These are phyloP conservation scores for Daldinia sp. DNA, from an alignment of 2,329 filamentous ascomycete species.

Conservation along the genomic window DNA sequence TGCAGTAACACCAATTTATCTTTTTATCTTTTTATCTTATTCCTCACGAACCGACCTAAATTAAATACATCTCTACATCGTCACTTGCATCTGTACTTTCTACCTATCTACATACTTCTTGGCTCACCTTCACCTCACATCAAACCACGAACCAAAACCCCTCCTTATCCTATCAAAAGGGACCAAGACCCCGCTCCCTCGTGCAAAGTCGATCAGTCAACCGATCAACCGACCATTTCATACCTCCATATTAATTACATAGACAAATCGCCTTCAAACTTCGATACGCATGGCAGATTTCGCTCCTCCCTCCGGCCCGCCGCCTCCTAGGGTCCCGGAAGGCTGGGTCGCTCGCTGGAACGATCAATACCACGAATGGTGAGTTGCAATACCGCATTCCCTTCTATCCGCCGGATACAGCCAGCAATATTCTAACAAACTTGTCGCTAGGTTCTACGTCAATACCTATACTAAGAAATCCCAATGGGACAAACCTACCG, in stretches of 20 bases:
- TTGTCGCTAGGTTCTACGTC: constrained; percentile 78
- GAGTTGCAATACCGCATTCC: constrained; percentile 5
- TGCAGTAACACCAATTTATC: background rate
- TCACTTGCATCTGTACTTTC: too few species aligned
- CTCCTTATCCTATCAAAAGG: background rate
- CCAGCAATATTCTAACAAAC: constrained; percentile 27
- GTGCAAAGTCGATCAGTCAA: constrained; percentile 2
- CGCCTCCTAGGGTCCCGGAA: constrained; percentile 70
- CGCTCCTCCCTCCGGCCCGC: constrained; percentile 61
- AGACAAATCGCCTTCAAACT: background rate
- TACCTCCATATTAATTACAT: constrained; percentile 1
- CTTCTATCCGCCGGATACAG: constrained; percentile 1
- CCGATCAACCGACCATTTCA: background rate
- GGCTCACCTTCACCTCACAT: too few species aligned
- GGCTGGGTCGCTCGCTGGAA: constrained; percentile 91
- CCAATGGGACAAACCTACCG: constrained; percentile 86
- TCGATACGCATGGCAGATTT: constrained; percentile 60
- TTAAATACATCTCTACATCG: background rate
- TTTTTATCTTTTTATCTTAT: background rate
- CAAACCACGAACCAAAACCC: constrained; percentile 3
- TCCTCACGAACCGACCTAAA: background rate
- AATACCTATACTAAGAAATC: constrained; percentile 88
- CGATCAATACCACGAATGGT: constrained; percentile 84
- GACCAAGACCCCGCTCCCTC: background rate
- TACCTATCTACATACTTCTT: too few species aligned